These are phyloP conservation scores for Helicosporidium sp. DNA, from an alignment of 139 green algal species.

Conservation along the genomic window DNA sequence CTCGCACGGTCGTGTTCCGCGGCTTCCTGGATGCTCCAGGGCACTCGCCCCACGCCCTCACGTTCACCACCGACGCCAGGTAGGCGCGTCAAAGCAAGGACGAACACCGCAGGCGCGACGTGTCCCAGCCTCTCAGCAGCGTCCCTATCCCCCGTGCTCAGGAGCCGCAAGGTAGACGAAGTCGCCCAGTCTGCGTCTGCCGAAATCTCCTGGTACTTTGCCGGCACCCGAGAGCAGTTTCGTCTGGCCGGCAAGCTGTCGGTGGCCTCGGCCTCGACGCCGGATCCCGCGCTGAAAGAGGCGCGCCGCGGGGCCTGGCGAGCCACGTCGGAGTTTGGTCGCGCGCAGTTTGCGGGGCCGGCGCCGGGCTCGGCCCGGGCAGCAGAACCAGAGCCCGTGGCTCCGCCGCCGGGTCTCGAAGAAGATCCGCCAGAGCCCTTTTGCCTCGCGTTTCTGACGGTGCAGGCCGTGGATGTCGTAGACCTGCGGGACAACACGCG, in stretches of 20 bases:
- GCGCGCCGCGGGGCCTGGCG: constrained; percentile 3
- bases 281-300: constrained; percentile 14
- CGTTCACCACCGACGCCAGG: constrained; percentile 52
- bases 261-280: constrained; percentile 19
- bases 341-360: constrained; percentile 25
- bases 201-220: constrained; percentile 62
- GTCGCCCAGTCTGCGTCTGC: constrained; percentile 23
- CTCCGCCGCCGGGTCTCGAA: too few species aligned
- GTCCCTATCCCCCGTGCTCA: too few species aligned
- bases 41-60: constrained; percentile 30
- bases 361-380: constrained; percentile 4
- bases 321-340: constrained; percentile 10
- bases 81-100: neutral
- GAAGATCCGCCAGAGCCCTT: constrained; percentile 21
- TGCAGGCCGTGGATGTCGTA: constrained; percentile 15
- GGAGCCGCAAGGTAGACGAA: constrained; percentile 30
- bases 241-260: constrained; percentile 31
- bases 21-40: constrained; percentile 47
- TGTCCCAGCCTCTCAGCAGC: too few species aligned
- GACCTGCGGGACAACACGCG: constrained; percentile 11
- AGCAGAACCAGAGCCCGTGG: too few species aligned
- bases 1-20: constrained; percentile 55
- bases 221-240: constrained; percentile 44
- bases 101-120: too few species aligned
- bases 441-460: constrained; percentile 15